A percentile compares a stretch with the other conserved stretches of the same genome.
Evolutionary conservation across 2,329 filamentous ascomycete species (phyloP).

Genomic region (Talaromyces sp.): DNA sequence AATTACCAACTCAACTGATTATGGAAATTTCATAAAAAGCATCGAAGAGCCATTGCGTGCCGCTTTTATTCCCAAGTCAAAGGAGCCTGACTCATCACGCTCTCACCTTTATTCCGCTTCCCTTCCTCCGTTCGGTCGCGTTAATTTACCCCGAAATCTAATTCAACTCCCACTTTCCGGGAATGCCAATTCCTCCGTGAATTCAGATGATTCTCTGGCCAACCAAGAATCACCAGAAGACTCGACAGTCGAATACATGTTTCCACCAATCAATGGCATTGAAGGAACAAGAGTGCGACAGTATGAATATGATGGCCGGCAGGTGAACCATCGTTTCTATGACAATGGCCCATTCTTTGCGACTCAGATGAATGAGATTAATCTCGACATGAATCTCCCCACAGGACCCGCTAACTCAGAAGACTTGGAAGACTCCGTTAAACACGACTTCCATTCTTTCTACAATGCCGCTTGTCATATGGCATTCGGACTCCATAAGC

Average conservation of each 20-base stretch:
- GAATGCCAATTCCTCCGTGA: not conserved
- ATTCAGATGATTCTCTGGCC: conserved; percentile 7
- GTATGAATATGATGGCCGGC: conserved; percentile 37
- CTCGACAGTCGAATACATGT: conserved; percentile 36
- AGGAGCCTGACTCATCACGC: not conserved
- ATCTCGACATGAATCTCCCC: conserved; percentile 32
- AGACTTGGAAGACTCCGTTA: conserved; percentile 14
- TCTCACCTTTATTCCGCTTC: conserved; percentile 8
- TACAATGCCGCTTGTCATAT: conserved; percentile 41
- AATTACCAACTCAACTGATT: conserved; percentile 1
- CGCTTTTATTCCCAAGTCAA: conserved; percentile 18
- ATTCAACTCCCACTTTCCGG: conserved; percentile 4
- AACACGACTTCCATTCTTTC: conserved; percentile 37
- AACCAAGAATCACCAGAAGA: conserved; percentile 1
- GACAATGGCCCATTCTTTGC: conserved; percentile 38
- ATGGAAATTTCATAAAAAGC: conserved; percentile 19
- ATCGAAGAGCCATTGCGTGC: conserved; percentile 25
- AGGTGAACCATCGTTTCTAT: conserved; percentile 35
- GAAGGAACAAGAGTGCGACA: conserved; percentile 30
- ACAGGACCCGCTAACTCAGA: conserved; percentile 4
- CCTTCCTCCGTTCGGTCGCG: conserved; percentile 35
- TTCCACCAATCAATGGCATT: conserved; percentile 36
- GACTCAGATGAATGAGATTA: conserved; percentile 33
- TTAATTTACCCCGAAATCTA: conserved; percentile 33
- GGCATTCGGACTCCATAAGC: conserved; percentile 38